Evolutionary conservation across 257 asterid genomes (phyloP), one percentile per base, ranked within the genome.

Genomic region (Solanum chiquidenum): DNA sequence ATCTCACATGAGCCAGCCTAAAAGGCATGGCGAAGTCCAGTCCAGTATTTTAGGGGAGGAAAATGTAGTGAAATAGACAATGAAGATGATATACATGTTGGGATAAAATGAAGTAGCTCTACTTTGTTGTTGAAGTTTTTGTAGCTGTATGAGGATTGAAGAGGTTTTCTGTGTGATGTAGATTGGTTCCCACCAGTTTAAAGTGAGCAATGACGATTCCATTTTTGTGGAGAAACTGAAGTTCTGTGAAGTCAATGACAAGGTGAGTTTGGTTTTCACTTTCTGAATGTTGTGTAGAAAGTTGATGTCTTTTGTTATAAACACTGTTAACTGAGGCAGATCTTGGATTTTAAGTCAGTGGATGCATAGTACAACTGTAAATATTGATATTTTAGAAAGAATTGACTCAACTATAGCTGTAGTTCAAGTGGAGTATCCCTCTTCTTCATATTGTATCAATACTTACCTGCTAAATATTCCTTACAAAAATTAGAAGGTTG

Each of bases 161-260:
- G 42, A 31, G 16, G 29, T 29, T 80, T 23, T 66, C 71, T 31
- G 33, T 68, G 44, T 37, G 89, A 13, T 88, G 87, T 92, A 96
- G 99, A 91, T 96, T 92, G 99, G 99, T 69, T 94, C 99, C 52
- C 98, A 96, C 89, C 98, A 96, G 89, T 96, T 95, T 92, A 96
- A 96, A 90, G 98, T 95, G 90, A 94, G 99, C 96, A 96, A 95
- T 85, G 91, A 95, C 34, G 99, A 96, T 90, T 86, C 90, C 88
- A 95, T 95, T 86, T 97, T 88, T 79, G 87, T 92, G 3, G 99
- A 97, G 94, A 94, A 86, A 90, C 88, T 95, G 95, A 95, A 97
- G 96, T 91, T 93, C 88, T 95, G 99, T 85, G 94, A 95, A 44
- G 90, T 97, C 86, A 95, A 94, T 90, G 99, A 97, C 91, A 97